These are phyloP conservation scores for Aspergillus heteromorphus DNA, from an alignment of 495 filamentous ascomycete genomes.

Conservation along the genomic window DNA sequence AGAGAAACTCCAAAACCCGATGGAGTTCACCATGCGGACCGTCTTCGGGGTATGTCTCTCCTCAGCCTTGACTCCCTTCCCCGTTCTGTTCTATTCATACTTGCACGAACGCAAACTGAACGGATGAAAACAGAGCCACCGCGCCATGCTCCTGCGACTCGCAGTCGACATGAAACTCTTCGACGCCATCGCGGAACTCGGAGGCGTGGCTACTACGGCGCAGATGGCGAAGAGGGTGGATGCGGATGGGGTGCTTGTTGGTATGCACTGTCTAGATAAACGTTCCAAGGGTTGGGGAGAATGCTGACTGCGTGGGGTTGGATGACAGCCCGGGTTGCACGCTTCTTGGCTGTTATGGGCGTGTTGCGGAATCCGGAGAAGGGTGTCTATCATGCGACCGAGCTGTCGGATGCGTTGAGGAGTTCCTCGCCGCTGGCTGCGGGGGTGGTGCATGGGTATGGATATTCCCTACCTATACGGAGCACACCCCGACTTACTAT, in stretches of 20 bases:
- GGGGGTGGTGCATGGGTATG: background rate
- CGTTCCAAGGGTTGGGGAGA: too few species aligned
- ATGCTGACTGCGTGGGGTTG: background rate
- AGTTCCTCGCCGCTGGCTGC: background rate
- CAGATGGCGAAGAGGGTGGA: slow-evolving; percentile 2
- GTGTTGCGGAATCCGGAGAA: background rate
- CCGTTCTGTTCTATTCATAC: too few species aligned
- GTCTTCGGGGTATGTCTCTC: background rate
- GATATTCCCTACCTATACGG: too few species aligned
- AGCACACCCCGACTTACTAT: too few species aligned
- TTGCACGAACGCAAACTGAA: too few species aligned
- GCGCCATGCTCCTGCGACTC: slow-evolving; percentile 18
- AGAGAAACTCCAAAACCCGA: too few species aligned
- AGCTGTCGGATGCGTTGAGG: background rate
- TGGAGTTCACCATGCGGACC: too few species aligned
- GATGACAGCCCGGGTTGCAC: background rate
- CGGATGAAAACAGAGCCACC: slow-evolving; percentile 11
- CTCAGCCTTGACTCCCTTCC: too few species aligned
- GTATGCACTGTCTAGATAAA: slow-evolving; percentile 5
- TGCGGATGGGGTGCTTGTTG: slow-evolving; percentile 15
- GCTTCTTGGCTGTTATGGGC: background rate
- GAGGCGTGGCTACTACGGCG: background rate
- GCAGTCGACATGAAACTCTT: slow-evolving; percentile 20
- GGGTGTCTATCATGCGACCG: background rate
- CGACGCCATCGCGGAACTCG: slow-evolving; percentile 11